Percentiles rank a stretch among this genome's conserved stretches.
Evolutionary conservation across 2,329 filamentous ascomycete species (phyloP).

Genomic region (Penicillium sp.): DNA sequence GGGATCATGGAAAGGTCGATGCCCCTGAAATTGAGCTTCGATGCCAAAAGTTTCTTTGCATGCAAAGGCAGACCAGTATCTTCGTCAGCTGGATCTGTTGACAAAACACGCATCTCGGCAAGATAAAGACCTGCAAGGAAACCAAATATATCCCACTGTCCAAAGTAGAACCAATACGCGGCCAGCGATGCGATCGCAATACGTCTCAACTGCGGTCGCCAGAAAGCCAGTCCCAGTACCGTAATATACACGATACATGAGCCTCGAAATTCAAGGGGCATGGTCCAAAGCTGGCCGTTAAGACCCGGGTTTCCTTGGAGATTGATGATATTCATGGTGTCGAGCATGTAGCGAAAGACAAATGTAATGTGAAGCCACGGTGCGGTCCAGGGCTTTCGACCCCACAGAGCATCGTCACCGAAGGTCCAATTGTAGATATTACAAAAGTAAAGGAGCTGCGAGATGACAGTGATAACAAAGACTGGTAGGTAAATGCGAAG

Average conservation of each 20-base stretch:
- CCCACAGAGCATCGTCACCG: constrained; percentile 7
- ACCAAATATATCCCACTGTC: constrained; percentile 27
- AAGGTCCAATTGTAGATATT: constrained; percentile 21
- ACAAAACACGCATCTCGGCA: constrained; percentile 12
- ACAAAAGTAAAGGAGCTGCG: constrained; percentile 24
- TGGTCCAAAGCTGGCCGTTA: constrained; percentile 31
- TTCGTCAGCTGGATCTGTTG: not conserved
- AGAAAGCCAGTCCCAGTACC: constrained; percentile 22
- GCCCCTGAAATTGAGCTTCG: not conserved
- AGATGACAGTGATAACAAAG: constrained; percentile 25
- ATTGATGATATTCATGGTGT: constrained; percentile 14
- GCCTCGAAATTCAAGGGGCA: constrained; percentile 31
- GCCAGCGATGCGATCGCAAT: constrained; percentile 14
- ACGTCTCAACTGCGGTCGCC: constrained; percentile 19
- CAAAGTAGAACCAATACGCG: constrained; percentile 26
- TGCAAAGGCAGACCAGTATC: not conserved
- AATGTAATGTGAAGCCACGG: constrained; percentile 17
- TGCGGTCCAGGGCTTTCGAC: constrained; percentile 13
- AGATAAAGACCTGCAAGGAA: constrained; percentile 25
- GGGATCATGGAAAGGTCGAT: not conserved
- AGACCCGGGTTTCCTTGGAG: constrained; percentile 16
- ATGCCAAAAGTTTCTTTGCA: not conserved
- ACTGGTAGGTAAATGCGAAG: constrained; percentile 39
- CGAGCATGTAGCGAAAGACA: constrained; percentile 13
- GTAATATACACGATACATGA: constrained; percentile 26